Base-by-base conservation (phyloP, 2,329 filamentous ascomycete genomes). In the Graphilbum sp. region DNA sequence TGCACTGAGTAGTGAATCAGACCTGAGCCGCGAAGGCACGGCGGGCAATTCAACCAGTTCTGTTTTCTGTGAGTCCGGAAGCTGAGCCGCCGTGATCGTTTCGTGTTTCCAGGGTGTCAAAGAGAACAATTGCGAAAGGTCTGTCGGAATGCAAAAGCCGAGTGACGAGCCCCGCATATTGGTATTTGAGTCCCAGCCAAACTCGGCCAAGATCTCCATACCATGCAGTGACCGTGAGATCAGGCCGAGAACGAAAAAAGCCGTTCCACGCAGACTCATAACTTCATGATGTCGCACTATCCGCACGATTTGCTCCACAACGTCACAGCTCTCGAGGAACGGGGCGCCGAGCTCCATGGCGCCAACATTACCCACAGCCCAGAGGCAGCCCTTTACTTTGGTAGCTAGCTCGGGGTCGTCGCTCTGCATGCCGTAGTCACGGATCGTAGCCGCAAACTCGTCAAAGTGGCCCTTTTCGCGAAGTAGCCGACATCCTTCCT, bases 331-430 rank as follows among this genome's bases (percentile, higher is more conserved):
- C 57, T 95, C 90, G 4, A 98, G 66, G 54, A 98, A 98, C 0
- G 86, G 86, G 1, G 88, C 88, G 2, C 90, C 90, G 2, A 95
- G 74, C 50, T 96, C 88, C 87, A 98, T 96, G 0, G 87, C 95
- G 0, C 90, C 90, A 29, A 98, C 88, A 49, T 98, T 98, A 19
- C 90, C 90, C 1, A 98, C 86, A 0, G 90, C 90, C 90, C 90
- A 98, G 35, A 98, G 66, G 53, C 86, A 95, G 8, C 87, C 90
- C 56, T 98, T 98, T 46, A 96, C 85, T 54, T 95, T 96, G 41
- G 85, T 75, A 33, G 96, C 76, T 19, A 79, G 70, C 56, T 98
- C 90, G 1, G 71, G 55, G 49, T 98, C 90, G 46, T 92, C 80
- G 32, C 78, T 77, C 48, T 90, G 80, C 64, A 87, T 79, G 27